These are phyloP conservation scores for Herpetomonas samuelpessoai DNA, from an alignment of 208 protist genomes.

Conservation along the genomic window DNA sequence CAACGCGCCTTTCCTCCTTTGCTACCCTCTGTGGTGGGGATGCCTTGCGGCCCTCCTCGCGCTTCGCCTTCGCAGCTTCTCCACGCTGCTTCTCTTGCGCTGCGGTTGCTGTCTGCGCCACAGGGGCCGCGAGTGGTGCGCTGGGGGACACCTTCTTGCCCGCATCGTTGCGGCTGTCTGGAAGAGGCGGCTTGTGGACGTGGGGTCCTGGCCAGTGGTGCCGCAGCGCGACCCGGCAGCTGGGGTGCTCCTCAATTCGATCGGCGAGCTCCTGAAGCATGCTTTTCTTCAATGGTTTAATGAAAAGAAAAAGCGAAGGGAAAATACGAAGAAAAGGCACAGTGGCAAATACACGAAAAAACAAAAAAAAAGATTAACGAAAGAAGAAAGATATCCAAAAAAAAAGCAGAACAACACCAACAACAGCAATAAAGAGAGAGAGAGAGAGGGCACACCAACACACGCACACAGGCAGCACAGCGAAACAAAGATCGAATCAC, in stretches of 20 bases:
- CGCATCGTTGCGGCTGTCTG: too few relatives aligned
- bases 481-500: constrained; percentile 5
- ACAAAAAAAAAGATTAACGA: constrained; percentile 6
- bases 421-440: too few relatives aligned
- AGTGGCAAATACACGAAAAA: background rate
- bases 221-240: constrained; percentile 24
- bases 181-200: constrained; percentile 31
- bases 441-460: constrained; percentile 5
- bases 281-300: background rate
- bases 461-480: background rate
- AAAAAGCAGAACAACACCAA: constrained; percentile 1
- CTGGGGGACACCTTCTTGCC: too few relatives aligned
- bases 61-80: too few relatives aligned
- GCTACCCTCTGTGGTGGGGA: too few relatives aligned
- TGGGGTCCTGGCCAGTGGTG: constrained; percentile 57
- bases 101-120: too few relatives aligned
- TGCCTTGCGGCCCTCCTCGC: too few relatives aligned
- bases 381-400: constrained; percentile 4
- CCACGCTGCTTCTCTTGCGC: too few relatives aligned
- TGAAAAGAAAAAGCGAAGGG: background rate
- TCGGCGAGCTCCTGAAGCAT: constrained; percentile 24
- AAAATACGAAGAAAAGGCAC: constrained; percentile 5
- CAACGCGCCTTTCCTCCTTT: too few relatives aligned
- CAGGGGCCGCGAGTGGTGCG: too few relatives aligned
- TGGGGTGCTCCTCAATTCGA: constrained; percentile 32